phyloP scores from a whole-genome alignment of 1,284 basidiomycete species.

The Ustilago hordei region DNA sequence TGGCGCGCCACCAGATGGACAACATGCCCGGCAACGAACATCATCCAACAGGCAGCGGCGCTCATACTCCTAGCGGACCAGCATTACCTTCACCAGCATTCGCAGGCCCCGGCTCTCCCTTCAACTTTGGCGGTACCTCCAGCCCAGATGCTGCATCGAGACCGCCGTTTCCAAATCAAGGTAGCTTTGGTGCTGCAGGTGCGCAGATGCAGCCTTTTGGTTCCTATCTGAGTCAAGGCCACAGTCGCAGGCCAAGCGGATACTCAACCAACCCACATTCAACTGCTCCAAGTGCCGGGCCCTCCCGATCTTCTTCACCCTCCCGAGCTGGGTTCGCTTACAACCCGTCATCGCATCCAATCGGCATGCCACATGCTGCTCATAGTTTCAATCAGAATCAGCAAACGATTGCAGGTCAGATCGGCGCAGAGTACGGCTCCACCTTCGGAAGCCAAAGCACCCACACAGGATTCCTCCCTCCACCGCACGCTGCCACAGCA shows the following conservation, averaged over 20 bases:
- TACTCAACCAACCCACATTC: slow-evolving; percentile 47
- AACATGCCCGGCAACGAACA: slow-evolving; percentile 14
- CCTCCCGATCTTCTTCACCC: slow-evolving; percentile 46
- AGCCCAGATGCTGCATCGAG: slow-evolving; percentile 19
- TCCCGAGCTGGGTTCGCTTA: slow-evolving; percentile 17
- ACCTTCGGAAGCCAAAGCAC: slow-evolving; percentile 27
- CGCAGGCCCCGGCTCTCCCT: slow-evolving; percentile 28
- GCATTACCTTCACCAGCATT: slow-evolving; percentile 42
- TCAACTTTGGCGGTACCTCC: slow-evolving; percentile 14
- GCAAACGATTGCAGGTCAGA: slow-evolving; percentile 7
- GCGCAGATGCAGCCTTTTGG: slow-evolving; percentile 30
- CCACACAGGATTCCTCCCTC: slow-evolving; percentile 19
- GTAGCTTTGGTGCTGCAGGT: slow-evolving; percentile 30
- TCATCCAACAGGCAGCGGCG: slow-evolving; percentile 10
- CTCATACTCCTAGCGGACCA: slow-evolving; percentile 36
- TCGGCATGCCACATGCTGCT: slow-evolving; percentile 21
- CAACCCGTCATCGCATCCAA: slow-evolving; percentile 10
- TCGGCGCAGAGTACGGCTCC: slow-evolving; percentile 29
- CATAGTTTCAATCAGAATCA: slow-evolving; percentile 13
- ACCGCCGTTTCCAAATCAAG: slow-evolving; percentile 20
- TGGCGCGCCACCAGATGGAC: slow-evolving; percentile 46
- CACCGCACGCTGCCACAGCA: slow-evolving; percentile 6
- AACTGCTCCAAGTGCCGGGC: slow-evolving; percentile 45
- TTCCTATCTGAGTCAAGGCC: slow-evolving; percentile 10
- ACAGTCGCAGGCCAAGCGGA: slow-evolving; percentile 40